Base-by-base conservation (phyloP, 2,329 filamentous ascomycete species). In the Fusarium sp. region DNA sequence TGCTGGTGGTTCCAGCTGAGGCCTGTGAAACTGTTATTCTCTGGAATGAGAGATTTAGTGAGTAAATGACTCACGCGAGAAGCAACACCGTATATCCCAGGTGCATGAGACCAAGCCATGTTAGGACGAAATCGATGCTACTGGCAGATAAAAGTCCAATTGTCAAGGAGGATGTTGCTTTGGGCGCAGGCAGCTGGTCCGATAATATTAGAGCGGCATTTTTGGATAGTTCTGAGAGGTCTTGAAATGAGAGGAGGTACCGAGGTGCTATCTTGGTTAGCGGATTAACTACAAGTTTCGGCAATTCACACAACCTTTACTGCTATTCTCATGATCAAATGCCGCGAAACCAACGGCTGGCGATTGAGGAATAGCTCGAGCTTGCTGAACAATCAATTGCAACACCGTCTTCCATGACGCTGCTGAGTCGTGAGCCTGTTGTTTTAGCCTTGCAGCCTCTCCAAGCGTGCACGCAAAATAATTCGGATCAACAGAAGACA, bases 381-480 rank as follows among this genome's bases (percentile, higher is more conserved):
- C 84, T 70, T 87, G 85, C 9, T 76, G 60, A n/a, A 84, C 81
- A 18, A 90, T 75, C 57, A 90, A 81, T 0, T 84, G 76, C 54
- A 82, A 80, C 57, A 89, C 81, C 1, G 82, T 86, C 4, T 77
- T 70, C 82, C 85, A 75, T 31, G 79, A 79, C 3, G 13, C 72
- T 11, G 39, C 7, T 2, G 36, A 20, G 13, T 73, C 65, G 38
- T 3, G 5, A 55, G 51, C 18, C 6, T 64, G 33, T 1, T 73
- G 63, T 18, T 78, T 81, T 18, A 84, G 67, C 3, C 66, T 63
- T 1, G 80, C 78, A 13, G 87, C 87, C 73, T 90, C 82, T 2
- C 86, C 88, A 3, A 91, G 80, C 0, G 87, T 90, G 74, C 88
- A 90, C 5, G 84, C 84, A 72, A 90, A 90, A 75, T 90, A 89